Conservation (phyloP, 495 filamentous ascomycete species). For the Xylaria acuta region DNA sequence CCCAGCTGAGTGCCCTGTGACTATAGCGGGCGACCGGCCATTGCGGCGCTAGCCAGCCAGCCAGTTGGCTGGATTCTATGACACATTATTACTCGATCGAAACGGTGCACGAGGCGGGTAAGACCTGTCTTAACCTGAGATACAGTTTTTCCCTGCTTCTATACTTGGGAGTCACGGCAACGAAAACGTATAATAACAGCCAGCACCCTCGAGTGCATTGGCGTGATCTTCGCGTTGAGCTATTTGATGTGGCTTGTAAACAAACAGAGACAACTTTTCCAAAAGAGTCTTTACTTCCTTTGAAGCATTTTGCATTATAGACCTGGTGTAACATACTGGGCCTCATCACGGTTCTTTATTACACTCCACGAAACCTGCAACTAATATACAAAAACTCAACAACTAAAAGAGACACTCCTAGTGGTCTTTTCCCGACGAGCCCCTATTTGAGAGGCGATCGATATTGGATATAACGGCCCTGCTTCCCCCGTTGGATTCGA, state of each 20-base stretch:
- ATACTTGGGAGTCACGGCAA: constrained; percentile 26
- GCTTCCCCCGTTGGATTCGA: not conserved
- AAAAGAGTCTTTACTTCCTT: not conserved
- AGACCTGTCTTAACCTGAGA: constrained; percentile 33
- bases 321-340: not conserved
- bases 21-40: constrained; percentile 4
- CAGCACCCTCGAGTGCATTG: not conserved
- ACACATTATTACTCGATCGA: constrained; percentile 62
- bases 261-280: not conserved
- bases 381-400: not conserved
- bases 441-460: not conserved
- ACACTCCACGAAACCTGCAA: not conserved
- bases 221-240: not conserved
- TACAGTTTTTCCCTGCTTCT: constrained; percentile 34
- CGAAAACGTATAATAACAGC: constrained; percentile 24
- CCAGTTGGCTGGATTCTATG: constrained; percentile 41
- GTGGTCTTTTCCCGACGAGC: not conserved
- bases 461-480: not conserved
- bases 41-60: constrained; percentile 10
- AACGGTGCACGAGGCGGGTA: constrained; percentile 34
- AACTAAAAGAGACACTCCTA: not conserved
- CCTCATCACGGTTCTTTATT: constrained; percentile 3
- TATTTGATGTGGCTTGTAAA: not conserved
- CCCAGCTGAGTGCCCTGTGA: constrained; percentile 1
- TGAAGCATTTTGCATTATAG: not conserved